Base-by-base conservation (phyloP, 306 rosid species). In the Prunus fruticosa region DNA sequence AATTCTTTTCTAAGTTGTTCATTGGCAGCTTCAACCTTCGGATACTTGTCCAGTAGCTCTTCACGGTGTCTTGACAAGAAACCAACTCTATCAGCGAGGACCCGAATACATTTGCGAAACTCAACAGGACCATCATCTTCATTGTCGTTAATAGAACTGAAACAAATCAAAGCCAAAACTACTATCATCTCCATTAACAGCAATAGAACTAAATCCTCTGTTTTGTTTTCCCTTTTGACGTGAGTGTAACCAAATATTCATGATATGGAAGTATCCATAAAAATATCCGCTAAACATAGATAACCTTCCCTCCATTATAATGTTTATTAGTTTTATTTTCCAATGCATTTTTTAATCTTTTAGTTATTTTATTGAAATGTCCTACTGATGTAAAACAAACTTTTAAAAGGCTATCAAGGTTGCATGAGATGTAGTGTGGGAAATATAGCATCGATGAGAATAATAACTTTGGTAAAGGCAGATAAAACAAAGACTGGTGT, bases 111-210 rank as follows among this genome's bases (percentile, higher is more conserved):
- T 87, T 85, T 93, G 54, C 89, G 88, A 74, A 93, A 96, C 72
- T 92, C 98, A 8, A 82, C 85, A 53, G 92, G 82, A 71, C 87
- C 98, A 71, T 91, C 96, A 82, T 93, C 97, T 72, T 93, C 97
- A 72, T 87, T 96, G 82, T 91, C 97, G 50, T 82, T 89, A 45
- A 84, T 78, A 64, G 97, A 87, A 76, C 98, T 96, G 96, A 77
- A 85, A 88, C 54, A 75, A 78, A 64, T 63, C 57, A 71, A 78
- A 74, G 57, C 73, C 76, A 49, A 62, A 67, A 78, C 38, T 64
- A 81, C 71, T 70, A 50, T 62, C 67, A 78, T 43, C 57, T 47
- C 52, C 77, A 45, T 53, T 46, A 70, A 72, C 82, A 79, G 22
- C 9, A 32, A 68, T 18, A 70, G 41, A 58, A 27, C 41, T 49